phyloP scores from a whole-genome alignment of 2,329 filamentous ascomycete genomes.

The Diaporthe citri region DNA sequence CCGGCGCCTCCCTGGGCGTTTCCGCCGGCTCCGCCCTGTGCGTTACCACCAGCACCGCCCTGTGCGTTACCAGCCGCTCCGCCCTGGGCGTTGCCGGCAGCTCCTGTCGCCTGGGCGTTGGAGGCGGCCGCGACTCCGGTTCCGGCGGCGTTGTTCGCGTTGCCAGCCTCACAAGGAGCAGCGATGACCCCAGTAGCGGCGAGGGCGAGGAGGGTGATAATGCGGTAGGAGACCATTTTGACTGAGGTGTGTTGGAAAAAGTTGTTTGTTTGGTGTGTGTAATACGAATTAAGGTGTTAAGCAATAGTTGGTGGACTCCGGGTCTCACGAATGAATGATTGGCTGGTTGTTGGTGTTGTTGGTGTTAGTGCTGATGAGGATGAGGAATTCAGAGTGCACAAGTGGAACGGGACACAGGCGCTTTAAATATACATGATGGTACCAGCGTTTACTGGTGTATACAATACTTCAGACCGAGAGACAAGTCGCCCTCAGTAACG shows the following conservation, averaged over 20 bases:
- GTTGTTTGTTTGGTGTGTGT: neutral
- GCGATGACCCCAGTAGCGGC: constrained; percentile 24
- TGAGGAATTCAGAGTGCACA: neutral
- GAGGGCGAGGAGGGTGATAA: constrained; percentile 5
- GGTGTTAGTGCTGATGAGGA: neutral
- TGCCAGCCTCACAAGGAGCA: neutral
- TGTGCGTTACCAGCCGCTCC: neutral
- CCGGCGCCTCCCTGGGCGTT: neutral
- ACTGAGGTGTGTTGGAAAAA: neutral
- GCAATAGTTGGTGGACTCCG: constrained; percentile 1
- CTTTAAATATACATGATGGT: neutral
- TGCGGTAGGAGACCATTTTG: constrained; percentile 32
- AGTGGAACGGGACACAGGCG: neutral
- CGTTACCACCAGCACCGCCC: neutral
- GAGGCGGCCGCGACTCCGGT: constrained; percentile 3
- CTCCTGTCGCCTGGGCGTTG: neutral
- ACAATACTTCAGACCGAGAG: too few relatives aligned
- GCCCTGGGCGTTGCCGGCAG: neutral
- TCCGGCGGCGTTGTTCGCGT: neutral
- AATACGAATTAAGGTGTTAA: constrained; percentile 6
- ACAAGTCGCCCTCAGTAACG: neutral
- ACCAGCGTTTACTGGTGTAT: neutral
- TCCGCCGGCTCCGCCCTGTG: neutral
- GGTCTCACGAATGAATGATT: constrained; percentile 14
- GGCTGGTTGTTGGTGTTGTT: neutral